Base-by-base conservation (phyloP, 1,139 yeast genomes). In the Hanseniaspora uvarum region DNA sequence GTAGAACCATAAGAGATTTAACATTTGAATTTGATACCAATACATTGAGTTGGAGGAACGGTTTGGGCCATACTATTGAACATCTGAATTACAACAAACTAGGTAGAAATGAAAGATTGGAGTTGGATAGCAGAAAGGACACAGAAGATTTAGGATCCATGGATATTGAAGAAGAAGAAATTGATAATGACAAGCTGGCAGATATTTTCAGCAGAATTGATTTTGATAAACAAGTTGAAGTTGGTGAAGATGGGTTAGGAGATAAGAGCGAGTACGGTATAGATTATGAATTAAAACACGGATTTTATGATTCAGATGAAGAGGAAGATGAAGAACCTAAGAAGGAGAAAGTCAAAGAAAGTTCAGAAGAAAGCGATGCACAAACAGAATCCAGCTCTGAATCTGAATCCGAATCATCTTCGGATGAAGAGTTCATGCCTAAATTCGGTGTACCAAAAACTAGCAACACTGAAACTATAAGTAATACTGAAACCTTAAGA, bases 21-120 rank as follows among this genome's bases (percentile, higher is more conserved):
- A 83, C 84, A 0, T 78, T 74, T 67, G 70, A 70, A 54, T 89
- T 77, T 64, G 62, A 64, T 16, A 70, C 67, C 16, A 75, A 81
- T 14, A 40, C 52, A 57, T 86, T 86, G 0, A 75, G 74, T 45
- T 92, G 98, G 98, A 76, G 74, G 60, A 87, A 87, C 67, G 94
- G 94, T 8, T 80, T 79, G 59, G 86, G 84, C 54, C 95, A 86
- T 65, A 75, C 85, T 8, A 75, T 87, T 19, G 96, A 88, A 62
- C 73, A 79, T 59, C 64, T 72, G 52, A 64, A 66, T 44, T 64
- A 63, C 52, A 58, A 61, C 48, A 58, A 63, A 54, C 47, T 61
- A 12, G 31, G 30, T 31, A 48, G 52, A 48, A 10, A 40, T 4
- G 52, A 48, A 12, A 48, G 48, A 47, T 11, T 43, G 2, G 46